Evolutionary conservation across 164 flowering plant species (phyloP).

Genomic region (Kingdonia uniflora): DNA sequence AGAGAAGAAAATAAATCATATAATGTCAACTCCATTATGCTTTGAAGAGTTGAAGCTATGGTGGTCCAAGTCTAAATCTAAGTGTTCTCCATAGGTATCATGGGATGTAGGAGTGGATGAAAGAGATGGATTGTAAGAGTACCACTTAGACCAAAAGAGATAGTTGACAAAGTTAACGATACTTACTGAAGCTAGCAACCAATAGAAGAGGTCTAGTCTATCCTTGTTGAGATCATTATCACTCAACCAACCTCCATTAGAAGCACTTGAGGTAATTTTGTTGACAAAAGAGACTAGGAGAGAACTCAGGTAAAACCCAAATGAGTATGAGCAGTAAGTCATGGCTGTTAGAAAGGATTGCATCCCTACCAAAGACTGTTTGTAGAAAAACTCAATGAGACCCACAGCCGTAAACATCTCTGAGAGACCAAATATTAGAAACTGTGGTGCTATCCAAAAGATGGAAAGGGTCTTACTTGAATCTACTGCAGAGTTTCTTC

Average conservation of each 20-base stretch:
- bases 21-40: conserved; percentile 16
- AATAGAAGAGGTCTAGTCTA: conserved; percentile 57
- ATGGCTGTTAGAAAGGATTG: conserved; percentile 64
- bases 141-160: conserved; percentile 65
- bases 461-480: conserved; percentile 29
- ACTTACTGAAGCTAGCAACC: conserved; percentile 56
- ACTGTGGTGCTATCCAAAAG: conserved; percentile 68
- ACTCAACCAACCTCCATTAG: conserved; percentile 44
- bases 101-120: conserved; percentile 13
- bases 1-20: conserved; percentile 2
- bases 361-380: conserved; percentile 56
- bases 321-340: conserved; percentile 73
- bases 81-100: conserved; percentile 16
- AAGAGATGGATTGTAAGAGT: conserved; percentile 26
- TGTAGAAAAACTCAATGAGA: conserved; percentile 67
- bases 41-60: conserved; percentile 21
- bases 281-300: conserved; percentile 52
- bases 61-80: conserved; percentile 11
- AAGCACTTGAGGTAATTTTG: conserved; percentile 30
- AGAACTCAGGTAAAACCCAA: conserved; percentile 66
- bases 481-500: conserved; percentile 23
- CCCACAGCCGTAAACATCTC: conserved; percentile 84
- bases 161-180: conserved; percentile 56
- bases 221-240: conserved; percentile 59
- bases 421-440: conserved; percentile 53